Evolutionary conservation across 352 stramenopile species (phyloP).

Genomic region (Stramenopiles sp.): DNA sequence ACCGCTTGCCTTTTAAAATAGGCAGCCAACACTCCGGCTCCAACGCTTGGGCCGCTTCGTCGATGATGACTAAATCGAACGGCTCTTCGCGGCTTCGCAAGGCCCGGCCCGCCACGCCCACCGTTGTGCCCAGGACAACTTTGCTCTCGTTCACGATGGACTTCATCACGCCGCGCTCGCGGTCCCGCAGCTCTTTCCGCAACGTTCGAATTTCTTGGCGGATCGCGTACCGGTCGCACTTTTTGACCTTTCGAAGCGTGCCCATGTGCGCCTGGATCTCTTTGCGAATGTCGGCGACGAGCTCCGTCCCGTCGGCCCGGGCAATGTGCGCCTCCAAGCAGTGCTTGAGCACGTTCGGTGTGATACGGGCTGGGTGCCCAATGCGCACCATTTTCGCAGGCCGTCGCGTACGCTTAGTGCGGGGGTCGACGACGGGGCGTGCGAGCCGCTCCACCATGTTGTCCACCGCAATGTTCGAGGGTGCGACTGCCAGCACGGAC

Average conservation of each 20-base stretch:
- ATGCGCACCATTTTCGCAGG: slow-evolving; percentile 38
- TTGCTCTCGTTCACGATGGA: slow-evolving; percentile 51
- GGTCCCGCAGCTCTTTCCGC: slow-evolving; percentile 72
- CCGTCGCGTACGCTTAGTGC: not conserved
- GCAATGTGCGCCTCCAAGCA: slow-evolving; percentile 79
- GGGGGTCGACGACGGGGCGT: slow-evolving; percentile 17
- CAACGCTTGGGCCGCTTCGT: slow-evolving; percentile 97
- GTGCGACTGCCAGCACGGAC: slow-evolving; percentile 76
- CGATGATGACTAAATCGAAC: slow-evolving; percentile 96
- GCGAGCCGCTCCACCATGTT: slow-evolving; percentile 86
- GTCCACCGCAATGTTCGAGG: slow-evolving; percentile 95
- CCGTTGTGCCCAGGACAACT: slow-evolving; percentile 86
- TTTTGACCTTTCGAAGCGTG: slow-evolving; percentile 35
- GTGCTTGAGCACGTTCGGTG: slow-evolving; percentile 63
- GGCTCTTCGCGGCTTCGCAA: slow-evolving; percentile 85
- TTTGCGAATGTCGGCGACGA: slow-evolving; percentile 77
- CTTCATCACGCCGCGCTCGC: slow-evolving; percentile 74
- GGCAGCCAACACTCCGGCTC: slow-evolving; percentile 97
- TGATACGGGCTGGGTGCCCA: slow-evolving; percentile 79
- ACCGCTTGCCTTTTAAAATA: slow-evolving; percentile 94
- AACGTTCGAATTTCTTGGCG: slow-evolving; percentile 61
- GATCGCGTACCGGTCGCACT: slow-evolving; percentile 31
- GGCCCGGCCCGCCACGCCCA: slow-evolving; percentile 68
- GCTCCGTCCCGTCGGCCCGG: slow-evolving; percentile 70
- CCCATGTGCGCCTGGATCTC: slow-evolving; percentile 47